Evolutionary conservation across 2,329 filamentous ascomycete species (phyloP), one percentile per base, ranked within the genome.

Genomic region (Beauveria pseudobassiana): DNA sequence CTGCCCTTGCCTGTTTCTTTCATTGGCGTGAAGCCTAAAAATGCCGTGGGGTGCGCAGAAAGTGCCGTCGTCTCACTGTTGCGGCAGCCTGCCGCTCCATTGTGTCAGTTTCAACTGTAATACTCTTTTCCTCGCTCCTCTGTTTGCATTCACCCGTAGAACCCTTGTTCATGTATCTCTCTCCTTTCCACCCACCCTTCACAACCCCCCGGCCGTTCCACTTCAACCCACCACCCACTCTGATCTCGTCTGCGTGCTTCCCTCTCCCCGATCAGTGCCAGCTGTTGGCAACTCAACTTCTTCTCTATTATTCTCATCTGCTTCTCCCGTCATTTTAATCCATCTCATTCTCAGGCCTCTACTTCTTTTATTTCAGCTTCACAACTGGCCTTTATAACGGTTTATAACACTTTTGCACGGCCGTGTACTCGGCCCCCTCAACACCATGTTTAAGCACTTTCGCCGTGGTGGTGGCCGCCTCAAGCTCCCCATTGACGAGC

Each of bases 371-470:
- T 10, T 40, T 16, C 20, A 40, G 7, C 30, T 5, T 53, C 1
- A 3, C 30, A 34, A 22, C 5, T 16, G 28, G 3, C 16, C 18
- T 53, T 6, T 40, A n/a, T 3, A 16, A 16, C 24, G 20, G 30
- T 4, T 9, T 16, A 20, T 26, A 9, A 34, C 16, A 26, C 53
- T 24, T n/a, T 16, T 14, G 14, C 24, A 43, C 16, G 1, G 24
- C 52, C 40, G 52, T 14, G 52, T 43, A 26, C 8, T 56, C 42
- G 40, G 42, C 55, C 9, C 26, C n/a, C 10, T 9, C n/a, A 26
- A 22, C 30, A 38, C 58, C 40, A 60, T 60, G 58, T 60, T 60
- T 48, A 52, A 54, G 38, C 58, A 60, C 28, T 60, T 60, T 53
- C 49, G 58, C 48, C 58, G 58, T 46, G 58, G 58, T 26, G 26